Conservation (phyloP, 1,284 basidiomycete genomes). For the Ceratobasidium sp. region DNA sequence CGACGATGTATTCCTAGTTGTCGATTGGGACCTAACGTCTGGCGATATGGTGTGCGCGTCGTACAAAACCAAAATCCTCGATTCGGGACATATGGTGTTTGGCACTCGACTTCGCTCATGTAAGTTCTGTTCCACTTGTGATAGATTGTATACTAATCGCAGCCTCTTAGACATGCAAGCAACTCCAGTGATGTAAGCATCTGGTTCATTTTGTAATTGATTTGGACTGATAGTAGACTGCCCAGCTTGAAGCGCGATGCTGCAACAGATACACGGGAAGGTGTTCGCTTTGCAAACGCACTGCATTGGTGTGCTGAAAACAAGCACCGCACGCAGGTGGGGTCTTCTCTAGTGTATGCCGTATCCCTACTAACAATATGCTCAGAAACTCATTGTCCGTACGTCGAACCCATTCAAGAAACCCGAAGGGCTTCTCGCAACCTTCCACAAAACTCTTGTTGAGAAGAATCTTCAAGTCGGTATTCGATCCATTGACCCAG, state of each 20-base stretch:
- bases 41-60: conserved; percentile 32
- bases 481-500: not conserved
- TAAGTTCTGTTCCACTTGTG: not conserved
- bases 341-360: not conserved
- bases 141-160: not conserved
- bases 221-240: not conserved
- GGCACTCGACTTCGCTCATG: conserved; percentile 6
- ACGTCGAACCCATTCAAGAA: conserved; percentile 31
- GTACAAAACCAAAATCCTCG: not conserved
- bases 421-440: not conserved
- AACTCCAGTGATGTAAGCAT: not conserved
- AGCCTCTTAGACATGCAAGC: conserved; percentile 10
- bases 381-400: conserved; percentile 25
- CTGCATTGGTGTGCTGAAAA: conserved; percentile 28
- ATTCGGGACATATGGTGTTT: conserved; percentile 11
- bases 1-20: conserved; percentile 10
- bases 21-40: conserved; percentile 20
- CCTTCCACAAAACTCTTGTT: conserved; percentile 13
- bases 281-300: conserved; percentile 24
- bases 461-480: conserved; percentile 13
- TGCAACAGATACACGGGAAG: conserved; percentile 3
- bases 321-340: conserved; percentile 15
- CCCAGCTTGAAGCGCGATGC: conserved; percentile 1
- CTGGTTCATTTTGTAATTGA: not conserved
- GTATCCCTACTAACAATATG: not conserved